Evolutionary conservation across 2,329 filamentous ascomycete genomes (phyloP).

Genomic region (Zymoseptoria tritici): DNA sequence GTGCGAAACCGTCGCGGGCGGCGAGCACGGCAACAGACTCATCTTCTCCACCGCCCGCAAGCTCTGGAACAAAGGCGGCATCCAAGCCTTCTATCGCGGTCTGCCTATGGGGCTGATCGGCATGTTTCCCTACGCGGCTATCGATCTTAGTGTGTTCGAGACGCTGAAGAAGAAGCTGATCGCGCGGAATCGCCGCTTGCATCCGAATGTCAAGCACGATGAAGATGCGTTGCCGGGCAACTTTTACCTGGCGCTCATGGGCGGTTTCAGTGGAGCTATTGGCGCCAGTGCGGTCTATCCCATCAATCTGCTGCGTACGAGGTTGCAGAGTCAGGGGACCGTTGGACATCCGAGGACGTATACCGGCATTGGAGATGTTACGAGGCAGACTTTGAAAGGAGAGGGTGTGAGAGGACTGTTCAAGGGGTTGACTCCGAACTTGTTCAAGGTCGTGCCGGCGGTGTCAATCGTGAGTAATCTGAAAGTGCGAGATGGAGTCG

Average conservation of each 20-base stretch:
- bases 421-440: conserved; percentile 88
- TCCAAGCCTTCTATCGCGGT: conserved; percentile 78
- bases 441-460: conserved; percentile 91
- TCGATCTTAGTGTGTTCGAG: conserved; percentile 94
- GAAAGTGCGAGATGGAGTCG: neutral
- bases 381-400: conserved; percentile 68
- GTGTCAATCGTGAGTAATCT: conserved; percentile 61
- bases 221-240: conserved; percentile 71
- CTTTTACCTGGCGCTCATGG: conserved; percentile 78
- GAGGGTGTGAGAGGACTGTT: conserved; percentile 85
- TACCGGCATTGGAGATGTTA: conserved; percentile 83
- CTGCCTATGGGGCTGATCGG: conserved; percentile 88
- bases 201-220: conserved; percentile 58
- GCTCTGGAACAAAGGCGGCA: conserved; percentile 72
- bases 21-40: conserved; percentile 72
- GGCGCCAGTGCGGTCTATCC: conserved; percentile 94
- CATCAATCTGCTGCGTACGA: conserved; percentile 76
- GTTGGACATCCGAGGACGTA: conserved; percentile 86
- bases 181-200: conserved; percentile 53
- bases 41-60: conserved; percentile 76
- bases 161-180: conserved; percentile 73
- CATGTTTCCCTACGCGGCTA: conserved; percentile 96
- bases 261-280: conserved; percentile 82
- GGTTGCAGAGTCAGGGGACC: conserved; percentile 83
- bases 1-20: conserved; percentile 84